Conservation (phyloP, 768 basidiomycete species). For the Lactarius psammicola region DNA sequence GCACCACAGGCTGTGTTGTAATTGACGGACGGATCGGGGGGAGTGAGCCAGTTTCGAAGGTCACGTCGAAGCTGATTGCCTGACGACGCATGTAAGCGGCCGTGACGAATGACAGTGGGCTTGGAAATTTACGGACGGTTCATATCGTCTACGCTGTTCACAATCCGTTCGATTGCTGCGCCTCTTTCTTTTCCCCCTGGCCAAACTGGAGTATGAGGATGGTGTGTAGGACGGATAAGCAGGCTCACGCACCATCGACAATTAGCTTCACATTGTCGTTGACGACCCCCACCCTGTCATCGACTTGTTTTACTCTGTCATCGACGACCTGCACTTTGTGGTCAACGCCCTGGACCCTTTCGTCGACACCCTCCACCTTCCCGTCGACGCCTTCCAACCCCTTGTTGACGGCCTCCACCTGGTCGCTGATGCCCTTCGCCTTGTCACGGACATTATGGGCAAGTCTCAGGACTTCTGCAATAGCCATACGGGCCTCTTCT, state of each 20-base stretch:
- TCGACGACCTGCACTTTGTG: not conserved
- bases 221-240: not conserved
- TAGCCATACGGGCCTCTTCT: conserved; percentile 1
- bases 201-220: not conserved
- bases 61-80: not conserved
- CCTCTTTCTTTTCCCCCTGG: not conserved
- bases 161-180: not conserved
- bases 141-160: not conserved
- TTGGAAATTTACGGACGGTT: not conserved
- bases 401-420: not conserved
- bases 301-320: not conserved
- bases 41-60: conserved; percentile 7
- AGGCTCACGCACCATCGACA: not conserved
- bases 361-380: not conserved
- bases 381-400: not conserved
- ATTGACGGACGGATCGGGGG: conserved; percentile 8
- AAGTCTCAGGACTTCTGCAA: not conserved
- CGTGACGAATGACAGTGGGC: not conserved
- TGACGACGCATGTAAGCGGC: not conserved
- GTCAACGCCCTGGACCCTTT: not conserved
- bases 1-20: not conserved
- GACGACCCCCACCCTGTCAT: not conserved
- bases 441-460: not conserved
- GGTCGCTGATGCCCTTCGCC: not conserved
- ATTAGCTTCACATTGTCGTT: no score